Evolutionary conservation across 352 stramenopile species (phyloP), one percentile per base, ranked within the genome.

Genomic region (Globisporangium emineosum): DNA sequence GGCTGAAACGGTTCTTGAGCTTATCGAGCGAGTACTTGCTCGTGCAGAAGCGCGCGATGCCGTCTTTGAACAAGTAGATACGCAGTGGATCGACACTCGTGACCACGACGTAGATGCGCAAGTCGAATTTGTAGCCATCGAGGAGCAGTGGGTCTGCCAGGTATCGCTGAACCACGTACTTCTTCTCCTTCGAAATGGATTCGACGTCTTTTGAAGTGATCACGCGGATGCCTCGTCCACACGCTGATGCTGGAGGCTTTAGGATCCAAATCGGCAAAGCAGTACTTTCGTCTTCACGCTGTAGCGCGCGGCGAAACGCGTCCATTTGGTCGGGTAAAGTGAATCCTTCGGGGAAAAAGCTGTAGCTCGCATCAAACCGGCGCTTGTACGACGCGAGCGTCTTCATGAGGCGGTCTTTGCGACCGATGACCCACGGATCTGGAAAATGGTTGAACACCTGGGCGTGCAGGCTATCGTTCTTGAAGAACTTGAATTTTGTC

Each of bases 371-470:
- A 17, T 80, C 77, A 62, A 88, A 90, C 13, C 83, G 73, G 15
- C 85, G 79, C 37, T 81, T 77, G 66, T 71, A 84, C 25, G 74
- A 71, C 21, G 70, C 60, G 0, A 97, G 75, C 19, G 79, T 96
- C 62, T 91, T 88, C 69, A 91, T 77, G 15, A 97, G 72, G 0
- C 91, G 77, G 61, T 97, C 91, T 51, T 97, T 97, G 45, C 91
- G 81, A 0, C 91, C 91, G 15, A 97, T 86, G 37, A 94, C 84
- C 91, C 91, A 97, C 29, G 84, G 89, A 60, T 94, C 89, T 0
- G 91, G 89, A 61, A 97, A 93, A 60, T 97, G 91, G 60, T 97
- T 97, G 55, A 96, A 92, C 13, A 80, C 78, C 54, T 97, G 91
- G 15, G 55, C 56, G 32, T 89, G 75, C 3, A 66, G 54, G 8